These are phyloP conservation scores for Saxophila tyrrhenica DNA, from an alignment of 495 filamentous ascomycete species.

Conservation along the genomic window DNA sequence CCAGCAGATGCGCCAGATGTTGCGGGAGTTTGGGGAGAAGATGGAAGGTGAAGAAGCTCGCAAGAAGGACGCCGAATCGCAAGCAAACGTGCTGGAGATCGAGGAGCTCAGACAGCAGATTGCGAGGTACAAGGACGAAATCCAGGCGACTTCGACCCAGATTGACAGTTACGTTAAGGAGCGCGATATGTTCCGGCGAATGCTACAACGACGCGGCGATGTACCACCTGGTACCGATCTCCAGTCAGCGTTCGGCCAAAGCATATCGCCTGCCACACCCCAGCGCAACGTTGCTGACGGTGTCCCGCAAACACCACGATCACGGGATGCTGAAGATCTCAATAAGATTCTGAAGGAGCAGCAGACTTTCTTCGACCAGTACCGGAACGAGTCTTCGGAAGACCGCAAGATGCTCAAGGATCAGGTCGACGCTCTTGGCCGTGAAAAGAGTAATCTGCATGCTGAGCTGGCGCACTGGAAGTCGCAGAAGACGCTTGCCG, in stretches of 20 bases:
- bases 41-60: constrained; percentile 86
- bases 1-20: constrained; percentile 63
- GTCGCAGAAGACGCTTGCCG: constrained; percentile 69
- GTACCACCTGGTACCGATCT: constrained; percentile 48
- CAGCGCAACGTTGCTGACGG: constrained; percentile 16
- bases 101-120: constrained; percentile 54
- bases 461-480: constrained; percentile 63
- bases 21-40: constrained; percentile 68
- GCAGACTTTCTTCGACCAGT: constrained; percentile 80
- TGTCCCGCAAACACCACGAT: constrained; percentile 20
- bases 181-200: constrained; percentile 90
- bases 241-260: constrained; percentile 47
- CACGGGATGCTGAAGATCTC: constrained; percentile 48
- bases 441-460: constrained; percentile 70
- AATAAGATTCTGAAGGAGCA: constrained; percentile 66
- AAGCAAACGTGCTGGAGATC: constrained; percentile 61
- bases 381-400: constrained; percentile 68
- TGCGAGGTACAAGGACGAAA: constrained; percentile 55
- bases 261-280: constrained; percentile 38
- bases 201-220: constrained; percentile 68
- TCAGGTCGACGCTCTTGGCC: constrained; percentile 69
- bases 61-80: constrained; percentile 53
- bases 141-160: constrained; percentile 63
- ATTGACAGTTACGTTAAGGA: constrained; percentile 90
- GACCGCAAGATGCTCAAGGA: constrained; percentile 73